Evolutionary conservation across 352 stramenopile species (phyloP).

Genomic region (Phytophthora cryptogea): DNA sequence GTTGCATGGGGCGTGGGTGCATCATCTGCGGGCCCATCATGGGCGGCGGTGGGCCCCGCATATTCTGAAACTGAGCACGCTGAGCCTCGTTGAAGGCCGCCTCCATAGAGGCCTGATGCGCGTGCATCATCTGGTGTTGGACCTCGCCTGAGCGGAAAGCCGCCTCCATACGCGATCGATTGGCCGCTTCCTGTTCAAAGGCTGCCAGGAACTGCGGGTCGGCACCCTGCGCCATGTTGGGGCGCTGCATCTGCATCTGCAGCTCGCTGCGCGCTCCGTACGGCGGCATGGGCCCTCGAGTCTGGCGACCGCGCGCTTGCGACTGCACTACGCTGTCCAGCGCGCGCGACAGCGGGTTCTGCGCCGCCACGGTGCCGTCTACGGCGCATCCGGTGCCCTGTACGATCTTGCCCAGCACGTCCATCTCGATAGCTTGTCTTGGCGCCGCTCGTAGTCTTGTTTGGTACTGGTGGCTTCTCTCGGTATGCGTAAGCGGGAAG

Average conservation of each 20-base stretch:
- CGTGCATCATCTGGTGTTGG: constrained; percentile 45
- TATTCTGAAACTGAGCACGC: constrained; percentile 54
- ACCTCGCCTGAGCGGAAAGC: constrained; percentile 55
- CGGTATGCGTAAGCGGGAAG: constrained; percentile 23
- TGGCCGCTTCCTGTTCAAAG: constrained; percentile 71
- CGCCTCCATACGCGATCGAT: constrained; percentile 67
- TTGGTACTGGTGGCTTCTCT: constrained; percentile 5
- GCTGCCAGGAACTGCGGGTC: constrained; percentile 62
- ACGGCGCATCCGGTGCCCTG: constrained; percentile 78
- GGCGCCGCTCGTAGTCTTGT: not conserved
- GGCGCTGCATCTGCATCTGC: constrained; percentile 78
- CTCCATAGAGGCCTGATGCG: constrained; percentile 69
- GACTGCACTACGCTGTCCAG: constrained; percentile 80
- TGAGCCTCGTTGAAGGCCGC: constrained; percentile 58
- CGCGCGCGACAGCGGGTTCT: constrained; percentile 84
- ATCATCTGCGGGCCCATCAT: constrained; percentile 39
- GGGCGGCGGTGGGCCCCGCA: constrained; percentile 31
- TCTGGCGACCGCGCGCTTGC: constrained; percentile 42
- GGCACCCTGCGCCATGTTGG: constrained; percentile 52
- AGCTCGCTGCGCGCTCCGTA: constrained; percentile 47
- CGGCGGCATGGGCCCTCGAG: constrained; percentile 37
- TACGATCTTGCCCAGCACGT: constrained; percentile 85
- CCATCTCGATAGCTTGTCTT: constrained; percentile 42
- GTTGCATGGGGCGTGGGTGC: constrained; percentile 33
- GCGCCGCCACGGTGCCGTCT: constrained; percentile 81